phyloP scores from a whole-genome alignment of 306 rosid species.

The Nissolia schottii region DNA sequence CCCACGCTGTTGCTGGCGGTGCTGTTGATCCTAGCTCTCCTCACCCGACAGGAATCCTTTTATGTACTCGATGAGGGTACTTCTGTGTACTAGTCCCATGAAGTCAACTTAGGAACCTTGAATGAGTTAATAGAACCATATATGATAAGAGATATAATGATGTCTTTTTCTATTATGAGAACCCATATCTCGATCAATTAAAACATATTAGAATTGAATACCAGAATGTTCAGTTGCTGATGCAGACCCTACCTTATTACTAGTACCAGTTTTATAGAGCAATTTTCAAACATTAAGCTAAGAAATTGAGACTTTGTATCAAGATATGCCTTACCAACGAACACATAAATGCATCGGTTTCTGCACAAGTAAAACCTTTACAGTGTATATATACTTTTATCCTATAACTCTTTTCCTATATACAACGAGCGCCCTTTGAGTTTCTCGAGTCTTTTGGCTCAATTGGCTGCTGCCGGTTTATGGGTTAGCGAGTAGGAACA shows the following conservation, averaged over 20 bases:
- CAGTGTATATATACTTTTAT: slow-evolving; percentile 45
- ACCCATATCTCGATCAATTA: not conserved
- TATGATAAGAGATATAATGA: not conserved
- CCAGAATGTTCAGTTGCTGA: slow-evolving; percentile 9
- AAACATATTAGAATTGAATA: not conserved
- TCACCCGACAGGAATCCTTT: slow-evolving; percentile 9
- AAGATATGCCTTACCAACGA: slow-evolving; percentile 23
- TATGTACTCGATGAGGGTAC: slow-evolving; percentile 6
- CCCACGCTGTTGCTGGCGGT: slow-evolving; percentile 26
- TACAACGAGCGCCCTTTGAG: slow-evolving; percentile 66
- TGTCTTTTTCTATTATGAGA: not conserved
- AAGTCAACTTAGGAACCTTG: not conserved
- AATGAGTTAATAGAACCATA: not conserved
- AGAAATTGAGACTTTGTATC: not conserved
- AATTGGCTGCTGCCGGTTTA: slow-evolving; percentile 48
- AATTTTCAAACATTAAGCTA: not conserved
- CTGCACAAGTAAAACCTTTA: slow-evolving; percentile 60
- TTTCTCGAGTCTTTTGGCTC: slow-evolving; percentile 43
- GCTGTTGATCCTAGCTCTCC: slow-evolving; percentile 14
- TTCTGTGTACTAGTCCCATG: slow-evolving; percentile 11
- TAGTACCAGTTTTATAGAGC: not conserved
- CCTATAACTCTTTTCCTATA: slow-evolving; percentile 75
- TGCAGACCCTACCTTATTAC: not conserved
- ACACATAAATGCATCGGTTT: slow-evolving; percentile 26
- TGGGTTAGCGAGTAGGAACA: slow-evolving; percentile 43